Evolutionary conservation across 2,329 filamentous ascomycete species (phyloP), one percentile per base, ranked within the genome.

Genomic region (Penicillium hesseltinei): DNA sequence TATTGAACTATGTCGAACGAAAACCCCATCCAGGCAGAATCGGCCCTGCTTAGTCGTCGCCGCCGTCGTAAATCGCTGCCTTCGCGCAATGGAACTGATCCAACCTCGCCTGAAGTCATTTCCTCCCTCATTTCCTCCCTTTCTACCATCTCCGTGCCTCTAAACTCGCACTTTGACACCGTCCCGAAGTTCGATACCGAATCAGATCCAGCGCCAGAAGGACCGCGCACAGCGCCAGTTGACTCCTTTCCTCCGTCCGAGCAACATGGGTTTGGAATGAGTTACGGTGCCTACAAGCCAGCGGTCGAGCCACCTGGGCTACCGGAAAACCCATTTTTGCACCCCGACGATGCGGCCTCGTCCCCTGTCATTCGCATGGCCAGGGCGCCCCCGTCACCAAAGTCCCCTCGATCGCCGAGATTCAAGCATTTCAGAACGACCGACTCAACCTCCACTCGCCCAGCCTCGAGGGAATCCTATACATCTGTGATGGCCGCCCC

Each of bases 361-460:
- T 77, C 91, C 13, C 91, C 92, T 19, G 84, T 93, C 54, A 84
- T 95, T 66, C 87, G 88, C 62, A 96, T 92, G 33, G 85, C 91
- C 33, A 92, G 92, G 72, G 88, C 88, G 8, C 90, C 90, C 0
- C 91, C 89, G 50, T 90, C 89, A 53, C 85, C 87, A 66, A 91
- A 88, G n/a, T 84, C 87, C 0, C 65, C 65, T 13, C 62, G 63
- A 33, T 66, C 64, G 25, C 64, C 64, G 19, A 61, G 57, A 56
- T 67, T 64, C 47, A 86, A 80, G 60, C 13, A 82, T 69, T 86
- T 62, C 78, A 76, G 59, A 78, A 21, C 56, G n/a, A 77, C 52
- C 78, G 83, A 66, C 75, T 39, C 67, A 11, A 69, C 66, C 11
- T 61, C 67, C 7, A 54, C 65, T 29, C 68, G 75, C 42, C 71